Evolutionary conservation across 257 asterid genomes (phyloP).

Genomic region (Solanum rostratum): DNA sequence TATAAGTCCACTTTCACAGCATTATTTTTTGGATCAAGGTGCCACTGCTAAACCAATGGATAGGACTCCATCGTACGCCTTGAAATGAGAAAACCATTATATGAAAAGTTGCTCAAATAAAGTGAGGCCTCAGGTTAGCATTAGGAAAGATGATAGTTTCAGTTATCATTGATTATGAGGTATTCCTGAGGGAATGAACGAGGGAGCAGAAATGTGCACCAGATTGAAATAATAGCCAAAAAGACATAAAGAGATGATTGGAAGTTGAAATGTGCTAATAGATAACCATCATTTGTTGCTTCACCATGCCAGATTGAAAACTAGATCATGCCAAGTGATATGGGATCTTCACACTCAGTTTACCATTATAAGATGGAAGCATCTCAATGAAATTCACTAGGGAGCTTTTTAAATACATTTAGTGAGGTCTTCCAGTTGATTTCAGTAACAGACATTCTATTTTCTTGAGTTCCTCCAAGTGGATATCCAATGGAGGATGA

Average conservation of each 20-base stretch:
- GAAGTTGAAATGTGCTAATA: background rate
- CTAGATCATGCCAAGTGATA: background rate
- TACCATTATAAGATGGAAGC: background rate
- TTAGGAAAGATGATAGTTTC: background rate
- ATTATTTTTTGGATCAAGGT: background rate
- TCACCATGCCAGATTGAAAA: background rate
- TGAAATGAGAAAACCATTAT: background rate
- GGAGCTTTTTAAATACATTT: background rate
- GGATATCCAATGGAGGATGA: background rate
- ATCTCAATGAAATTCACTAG: background rate
- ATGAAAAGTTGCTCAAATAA: background rate
- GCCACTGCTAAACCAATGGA: background rate
- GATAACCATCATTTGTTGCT: background rate
- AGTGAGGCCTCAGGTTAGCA: background rate
- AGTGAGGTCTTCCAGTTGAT: background rate
- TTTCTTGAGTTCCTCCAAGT: background rate
- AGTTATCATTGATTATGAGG: background rate
- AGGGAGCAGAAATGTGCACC: background rate
- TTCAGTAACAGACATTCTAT: background rate
- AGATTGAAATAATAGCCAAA: background rate
- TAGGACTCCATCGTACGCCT: background rate
- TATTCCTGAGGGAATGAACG: background rate
- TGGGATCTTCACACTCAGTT: background rate
- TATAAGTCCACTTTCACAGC: background rate
- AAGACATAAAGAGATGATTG: background rate